Evolutionary conservation across 176 grass and related monocot species (phyloP).

Genomic region (Avena sativa): DNA sequence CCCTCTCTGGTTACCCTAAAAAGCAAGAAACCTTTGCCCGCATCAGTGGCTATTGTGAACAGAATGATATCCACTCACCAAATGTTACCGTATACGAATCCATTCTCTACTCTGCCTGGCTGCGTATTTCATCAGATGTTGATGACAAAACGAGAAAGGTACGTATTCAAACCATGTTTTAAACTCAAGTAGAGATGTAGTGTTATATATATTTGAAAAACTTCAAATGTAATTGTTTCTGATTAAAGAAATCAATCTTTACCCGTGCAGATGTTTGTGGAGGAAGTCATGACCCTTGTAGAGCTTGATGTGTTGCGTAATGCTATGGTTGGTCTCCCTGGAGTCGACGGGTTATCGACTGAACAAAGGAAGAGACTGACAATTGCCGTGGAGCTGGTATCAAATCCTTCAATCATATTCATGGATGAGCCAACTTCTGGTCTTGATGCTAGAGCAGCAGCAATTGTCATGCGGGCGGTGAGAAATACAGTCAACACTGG

Average conservation of each 20-base stretch:
- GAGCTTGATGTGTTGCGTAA: constrained; percentile 78
- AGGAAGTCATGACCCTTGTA: constrained; percentile 92
- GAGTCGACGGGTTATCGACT: constrained; percentile 77
- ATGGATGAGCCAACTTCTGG: constrained; percentile 99
- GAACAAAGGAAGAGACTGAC: constrained; percentile 93
- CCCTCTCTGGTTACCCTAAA: constrained; percentile 78
- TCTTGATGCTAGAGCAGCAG: constrained; percentile 90
- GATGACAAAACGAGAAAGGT: constrained; percentile 32
- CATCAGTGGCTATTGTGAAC: constrained; percentile 72
- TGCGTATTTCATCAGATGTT: constrained; percentile 77
- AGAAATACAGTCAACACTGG: constrained; percentile 94
- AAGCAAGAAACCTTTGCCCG: constrained; percentile 90
- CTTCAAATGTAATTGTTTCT: neutral
- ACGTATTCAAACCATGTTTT: neutral
- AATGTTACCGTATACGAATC: no score
- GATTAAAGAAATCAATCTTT: neutral
- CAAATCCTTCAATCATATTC: constrained; percentile 94
- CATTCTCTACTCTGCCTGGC: constrained; percentile 73
- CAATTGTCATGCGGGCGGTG: constrained; percentile 94
- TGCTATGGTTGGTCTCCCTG: constrained; percentile 84
- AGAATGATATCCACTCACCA: no score
- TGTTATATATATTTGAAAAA: no score
- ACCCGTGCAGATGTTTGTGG: constrained; percentile 72
- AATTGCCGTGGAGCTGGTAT: constrained; percentile 86
- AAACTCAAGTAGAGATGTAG: neutral